Evolutionary conservation across 2,329 filamentous ascomycete genomes (phyloP).

Genomic region (Apiospora kogelbergensis): DNA sequence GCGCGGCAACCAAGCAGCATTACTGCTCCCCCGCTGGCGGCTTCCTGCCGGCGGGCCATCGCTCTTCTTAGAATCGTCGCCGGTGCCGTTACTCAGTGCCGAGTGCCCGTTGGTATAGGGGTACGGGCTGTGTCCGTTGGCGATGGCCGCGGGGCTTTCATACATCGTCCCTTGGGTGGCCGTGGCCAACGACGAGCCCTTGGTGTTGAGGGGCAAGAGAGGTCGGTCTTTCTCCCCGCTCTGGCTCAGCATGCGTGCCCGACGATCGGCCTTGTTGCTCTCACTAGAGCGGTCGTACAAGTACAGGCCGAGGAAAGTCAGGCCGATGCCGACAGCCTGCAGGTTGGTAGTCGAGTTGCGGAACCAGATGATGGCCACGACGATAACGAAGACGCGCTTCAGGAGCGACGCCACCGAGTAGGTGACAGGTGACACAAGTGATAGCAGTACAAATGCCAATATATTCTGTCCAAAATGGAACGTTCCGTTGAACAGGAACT

Average conservation of each 20-base stretch:
- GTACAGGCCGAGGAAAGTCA: constrained; percentile 92
- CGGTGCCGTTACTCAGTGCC: constrained; percentile 29
- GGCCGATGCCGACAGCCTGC: constrained; percentile 79
- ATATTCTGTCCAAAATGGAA: constrained; percentile 98
- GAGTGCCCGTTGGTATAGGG: constrained; percentile 48
- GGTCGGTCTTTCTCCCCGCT: constrained; percentile 44
- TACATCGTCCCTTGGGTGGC: constrained; percentile 26
- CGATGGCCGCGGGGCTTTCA: constrained; percentile 36
- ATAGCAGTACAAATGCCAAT: constrained; percentile 87
- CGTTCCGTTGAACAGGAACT: constrained; percentile 94
- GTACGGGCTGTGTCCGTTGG: constrained; percentile 32
- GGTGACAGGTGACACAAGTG: constrained; percentile 91
- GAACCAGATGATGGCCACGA: constrained; percentile 95
- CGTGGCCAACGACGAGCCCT: constrained; percentile 34
- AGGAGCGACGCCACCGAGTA: constrained; percentile 96
- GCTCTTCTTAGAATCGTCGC: constrained; percentile 56
- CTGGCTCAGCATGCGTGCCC: constrained; percentile 66
- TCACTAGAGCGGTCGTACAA: constrained; percentile 92
- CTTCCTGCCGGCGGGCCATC: constrained; percentile 45
- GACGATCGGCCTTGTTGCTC: constrained; percentile 82
- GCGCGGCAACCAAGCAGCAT: constrained; percentile 66
- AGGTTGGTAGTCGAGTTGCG: constrained; percentile 80
- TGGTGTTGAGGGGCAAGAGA: constrained; percentile 65
- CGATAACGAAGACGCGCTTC: constrained; percentile 96
- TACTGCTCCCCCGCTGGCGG: constrained; percentile 44